Evolutionary conservation across 805 yeast species (phyloP).

Genomic region (Komagataella populi): DNA sequence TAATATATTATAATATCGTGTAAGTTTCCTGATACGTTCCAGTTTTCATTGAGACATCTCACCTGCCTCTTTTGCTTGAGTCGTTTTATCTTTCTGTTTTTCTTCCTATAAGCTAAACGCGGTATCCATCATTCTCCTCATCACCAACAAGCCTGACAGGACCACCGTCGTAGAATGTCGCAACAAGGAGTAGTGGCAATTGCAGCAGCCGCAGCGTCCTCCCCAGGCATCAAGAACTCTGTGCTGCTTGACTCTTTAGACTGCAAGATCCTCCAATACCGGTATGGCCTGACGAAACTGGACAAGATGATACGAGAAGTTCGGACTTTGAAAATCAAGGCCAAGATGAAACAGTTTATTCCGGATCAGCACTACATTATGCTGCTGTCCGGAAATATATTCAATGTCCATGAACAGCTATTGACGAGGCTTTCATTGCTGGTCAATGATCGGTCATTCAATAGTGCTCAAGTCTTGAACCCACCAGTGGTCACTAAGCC

Average conservation of each 20-base stretch:
- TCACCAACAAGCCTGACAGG: neutral
- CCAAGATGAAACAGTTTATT: conserved; percentile 9
- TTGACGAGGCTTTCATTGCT: conserved; percentile 24
- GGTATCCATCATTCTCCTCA: neutral
- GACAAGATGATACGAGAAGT: conserved; percentile 21
- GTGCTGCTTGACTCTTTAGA: conserved; percentile 33
- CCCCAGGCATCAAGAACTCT: conserved; percentile 17
- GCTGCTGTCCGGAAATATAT: conserved; percentile 23
- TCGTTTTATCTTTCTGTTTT: neutral
- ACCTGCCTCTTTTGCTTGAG: neutral
- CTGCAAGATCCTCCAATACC: conserved; percentile 44
- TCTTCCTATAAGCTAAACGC: neutral
- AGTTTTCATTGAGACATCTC: neutral
- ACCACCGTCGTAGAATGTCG: neutral
- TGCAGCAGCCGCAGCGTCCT: conserved; percentile 21
- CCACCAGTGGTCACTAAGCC: conserved; percentile 23
- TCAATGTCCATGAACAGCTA: conserved; percentile 24
- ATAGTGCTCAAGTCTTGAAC: conserved; percentile 23
- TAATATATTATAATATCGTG: neutral
- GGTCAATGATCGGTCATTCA: conserved; percentile 25
- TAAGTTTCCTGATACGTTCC: neutral
- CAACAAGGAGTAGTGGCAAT: conserved; percentile 8
- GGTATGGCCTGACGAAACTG: conserved; percentile 36
- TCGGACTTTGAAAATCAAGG: conserved; percentile 12
- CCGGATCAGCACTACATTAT: conserved; percentile 22